phyloP scores from a whole-genome alignment of 2,329 filamentous ascomycete species.

The Colletotrichum acutatum region DNA sequence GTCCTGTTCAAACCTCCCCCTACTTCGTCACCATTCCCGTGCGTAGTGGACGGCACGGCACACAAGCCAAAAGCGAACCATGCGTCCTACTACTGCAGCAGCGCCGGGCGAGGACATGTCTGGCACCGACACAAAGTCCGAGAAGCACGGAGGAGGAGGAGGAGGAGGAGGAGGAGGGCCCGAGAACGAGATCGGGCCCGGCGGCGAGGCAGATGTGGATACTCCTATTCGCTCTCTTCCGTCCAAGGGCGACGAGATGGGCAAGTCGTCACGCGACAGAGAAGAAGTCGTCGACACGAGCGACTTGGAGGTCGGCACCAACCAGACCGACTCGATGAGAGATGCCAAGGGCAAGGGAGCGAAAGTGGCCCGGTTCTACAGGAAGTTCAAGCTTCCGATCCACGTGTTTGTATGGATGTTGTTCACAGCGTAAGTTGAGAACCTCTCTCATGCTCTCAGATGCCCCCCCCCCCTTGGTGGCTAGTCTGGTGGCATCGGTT shows the following conservation, averaged over 20 bases:
- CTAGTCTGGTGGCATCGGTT: background rate
- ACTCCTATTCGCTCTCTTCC: background rate
- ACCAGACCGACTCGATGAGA: slow-evolving; percentile 2
- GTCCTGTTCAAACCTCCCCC: slow-evolving; percentile 1
- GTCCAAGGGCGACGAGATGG: background rate
- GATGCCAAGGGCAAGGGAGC: slow-evolving; percentile 6
- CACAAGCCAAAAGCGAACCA: background rate
- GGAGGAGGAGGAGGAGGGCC: background rate
- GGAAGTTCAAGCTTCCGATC: slow-evolving; percentile 20
- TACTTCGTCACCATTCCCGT: background rate
- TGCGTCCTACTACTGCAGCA: slow-evolving; percentile 7
- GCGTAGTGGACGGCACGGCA: background rate
- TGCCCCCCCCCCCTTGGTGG: background rate
- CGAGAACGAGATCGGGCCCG: background rate
- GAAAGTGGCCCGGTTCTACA: background rate
- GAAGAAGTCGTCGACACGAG: background rate
- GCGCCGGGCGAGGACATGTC: slow-evolving; percentile 7
- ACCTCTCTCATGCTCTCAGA: background rate
- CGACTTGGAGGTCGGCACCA: slow-evolving; percentile 21
- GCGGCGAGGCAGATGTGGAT: slow-evolving; percentile 2
- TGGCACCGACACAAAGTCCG: background rate
- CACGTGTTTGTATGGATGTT: slow-evolving; percentile 24
- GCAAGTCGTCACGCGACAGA: background rate
- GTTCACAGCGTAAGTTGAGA: slow-evolving; percentile 27
- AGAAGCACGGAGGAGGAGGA: background rate